These are phyloP conservation scores for Ormosia emarginata DNA, from an alignment of 306 rosid species.

Conservation along the genomic window DNA sequence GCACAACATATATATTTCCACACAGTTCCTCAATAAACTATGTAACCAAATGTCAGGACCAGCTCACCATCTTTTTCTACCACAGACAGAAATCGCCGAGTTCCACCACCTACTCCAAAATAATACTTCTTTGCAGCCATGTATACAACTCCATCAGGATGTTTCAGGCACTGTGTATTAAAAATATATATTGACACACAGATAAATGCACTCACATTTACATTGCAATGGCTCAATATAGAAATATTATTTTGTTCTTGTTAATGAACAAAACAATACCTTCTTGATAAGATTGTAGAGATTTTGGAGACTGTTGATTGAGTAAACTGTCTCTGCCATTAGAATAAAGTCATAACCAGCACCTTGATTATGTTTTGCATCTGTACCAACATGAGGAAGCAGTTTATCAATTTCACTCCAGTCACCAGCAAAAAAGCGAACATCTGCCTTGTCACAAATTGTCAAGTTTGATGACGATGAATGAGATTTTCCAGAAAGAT, in stretches of 20 bases:
- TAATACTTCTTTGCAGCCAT: constrained; percentile 94
- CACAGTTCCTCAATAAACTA: background rate
- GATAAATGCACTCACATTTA: background rate
- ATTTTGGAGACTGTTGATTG: constrained; percentile 56
- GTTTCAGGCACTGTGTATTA: constrained; percentile 49
- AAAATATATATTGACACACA: background rate
- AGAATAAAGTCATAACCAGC: constrained; percentile 77
- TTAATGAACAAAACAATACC: constrained; percentile 43
- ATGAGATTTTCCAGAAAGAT: constrained; percentile 34
- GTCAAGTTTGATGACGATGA: constrained; percentile 17
- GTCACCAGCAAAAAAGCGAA: constrained; percentile 86
- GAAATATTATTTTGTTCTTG: background rate
- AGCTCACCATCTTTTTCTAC: constrained; percentile 82
- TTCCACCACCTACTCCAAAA: constrained; percentile 97
- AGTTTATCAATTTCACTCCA: constrained; percentile 83
- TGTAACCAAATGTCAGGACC: background rate
- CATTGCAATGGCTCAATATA: background rate
- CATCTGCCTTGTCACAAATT: constrained; percentile 36
- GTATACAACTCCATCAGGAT: constrained; percentile 63
- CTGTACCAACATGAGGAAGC: constrained; percentile 48
- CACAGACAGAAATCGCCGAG: constrained; percentile 64
- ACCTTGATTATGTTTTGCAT: constrained; percentile 17
- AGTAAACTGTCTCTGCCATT: constrained; percentile 97
- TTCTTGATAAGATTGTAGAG: constrained; percentile 80
- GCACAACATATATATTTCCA: background rate